Evolutionary conservation across 148 eudicot species (phyloP).

Genomic region (Silene conica): DNA sequence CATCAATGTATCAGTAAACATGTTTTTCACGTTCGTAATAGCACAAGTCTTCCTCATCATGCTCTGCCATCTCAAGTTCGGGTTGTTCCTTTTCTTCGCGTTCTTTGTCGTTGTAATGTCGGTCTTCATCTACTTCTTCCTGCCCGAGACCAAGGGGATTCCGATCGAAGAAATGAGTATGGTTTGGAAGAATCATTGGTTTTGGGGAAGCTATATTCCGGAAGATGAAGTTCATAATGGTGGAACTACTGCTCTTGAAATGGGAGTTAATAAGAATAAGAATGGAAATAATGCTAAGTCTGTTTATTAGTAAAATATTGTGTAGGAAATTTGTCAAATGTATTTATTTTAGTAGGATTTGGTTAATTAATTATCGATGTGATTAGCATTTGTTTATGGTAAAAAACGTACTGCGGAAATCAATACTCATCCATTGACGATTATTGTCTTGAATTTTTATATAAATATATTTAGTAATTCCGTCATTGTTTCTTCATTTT

Average conservation of each 20-base stretch:
- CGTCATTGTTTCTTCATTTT: too few relatives aligned
- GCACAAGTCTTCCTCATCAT: slow-evolving; percentile 64
- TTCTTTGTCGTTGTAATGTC: slow-evolving; percentile 62
- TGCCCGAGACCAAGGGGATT: slow-evolving; percentile 76
- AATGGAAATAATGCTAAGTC: slow-evolving; percentile 4
- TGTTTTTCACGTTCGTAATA: slow-evolving; percentile 64
- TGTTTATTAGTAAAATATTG: not conserved
- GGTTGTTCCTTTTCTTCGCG: slow-evolving; percentile 67
- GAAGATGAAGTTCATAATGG: slow-evolving; percentile 37
- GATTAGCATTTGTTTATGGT: too few relatives aligned
- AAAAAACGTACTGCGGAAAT: too few relatives aligned
- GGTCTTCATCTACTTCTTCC: slow-evolving; percentile 52
- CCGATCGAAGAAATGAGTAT: slow-evolving; percentile 76
- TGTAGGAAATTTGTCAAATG: slow-evolving; percentile 15
- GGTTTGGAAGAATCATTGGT: slow-evolving; percentile 75
- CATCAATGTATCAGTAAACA: slow-evolving; percentile 69
- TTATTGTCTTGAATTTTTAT: too few relatives aligned
- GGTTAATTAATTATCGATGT: too few relatives aligned
- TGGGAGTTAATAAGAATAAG: slow-evolving; percentile 23
- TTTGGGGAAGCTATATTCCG: slow-evolving; percentile 46
- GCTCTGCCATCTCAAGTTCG: slow-evolving; percentile 76
- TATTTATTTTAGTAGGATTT: slow-evolving; percentile 4
- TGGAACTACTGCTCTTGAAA: slow-evolving; percentile 26
- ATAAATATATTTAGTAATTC: too few relatives aligned
- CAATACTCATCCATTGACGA: too few relatives aligned